Conservation (phyloP, 2,329 filamentous ascomycete genomes). For the Anthostomella pinea region DNA sequence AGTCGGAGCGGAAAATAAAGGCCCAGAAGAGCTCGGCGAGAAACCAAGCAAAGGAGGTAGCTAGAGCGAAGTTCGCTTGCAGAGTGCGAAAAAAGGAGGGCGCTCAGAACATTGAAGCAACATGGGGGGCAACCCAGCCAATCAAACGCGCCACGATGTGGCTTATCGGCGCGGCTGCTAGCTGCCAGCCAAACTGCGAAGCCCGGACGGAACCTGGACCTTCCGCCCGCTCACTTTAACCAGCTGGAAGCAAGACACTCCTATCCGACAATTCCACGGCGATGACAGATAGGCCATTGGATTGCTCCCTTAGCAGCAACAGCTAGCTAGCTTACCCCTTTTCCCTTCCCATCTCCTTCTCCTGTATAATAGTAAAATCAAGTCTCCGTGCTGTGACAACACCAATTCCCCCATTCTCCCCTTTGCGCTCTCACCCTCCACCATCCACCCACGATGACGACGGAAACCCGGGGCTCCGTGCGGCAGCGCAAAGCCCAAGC, state of each 20-base stretch:
- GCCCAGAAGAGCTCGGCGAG: too few relatives aligned
- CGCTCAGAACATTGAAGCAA: too few relatives aligned
- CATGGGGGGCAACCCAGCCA: too few relatives aligned
- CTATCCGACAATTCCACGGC: too few relatives aligned
- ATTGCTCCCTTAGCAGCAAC: slow-evolving; percentile 1
- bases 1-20: too few relatives aligned
- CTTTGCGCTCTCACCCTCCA: background rate
- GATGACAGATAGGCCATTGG: slow-evolving; percentile 10
- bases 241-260: too few relatives aligned
- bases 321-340: too few relatives aligned
- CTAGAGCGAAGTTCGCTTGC: background rate
- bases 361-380: background rate
- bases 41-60: too few relatives aligned
- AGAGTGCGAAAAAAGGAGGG: too few relatives aligned
- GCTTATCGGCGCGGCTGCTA: background rate
- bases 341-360: too few relatives aligned
- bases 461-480: slow-evolving; percentile 29
- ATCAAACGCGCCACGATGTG: background rate
- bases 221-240: too few relatives aligned
- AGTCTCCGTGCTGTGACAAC: background rate
- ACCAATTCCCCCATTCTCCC: slow-evolving; percentile 1
- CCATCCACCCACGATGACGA: slow-evolving; percentile 8
- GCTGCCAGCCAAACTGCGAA: background rate
- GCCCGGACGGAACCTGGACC: slow-evolving; percentile 17
- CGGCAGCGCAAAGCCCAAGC: slow-evolving; percentile 43